These are phyloP conservation scores for Podaxis sp. DNA, from an alignment of 768 basidiomycete genomes.

Conservation along the genomic window DNA sequence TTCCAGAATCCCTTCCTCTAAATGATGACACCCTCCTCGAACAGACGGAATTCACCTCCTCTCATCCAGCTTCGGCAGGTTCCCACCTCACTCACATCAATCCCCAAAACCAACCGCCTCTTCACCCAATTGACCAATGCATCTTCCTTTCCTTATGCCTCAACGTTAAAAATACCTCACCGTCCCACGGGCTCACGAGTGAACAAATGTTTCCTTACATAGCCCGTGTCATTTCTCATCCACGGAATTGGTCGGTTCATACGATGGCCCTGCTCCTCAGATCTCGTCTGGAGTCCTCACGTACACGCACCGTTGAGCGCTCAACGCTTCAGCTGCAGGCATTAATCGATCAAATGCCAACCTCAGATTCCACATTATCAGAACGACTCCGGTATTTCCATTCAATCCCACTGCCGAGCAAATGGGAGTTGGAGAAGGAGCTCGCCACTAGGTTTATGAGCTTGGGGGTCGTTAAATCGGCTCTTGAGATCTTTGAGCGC, in stretches of 20 bases:
- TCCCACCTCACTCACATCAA: constrained; percentile 67
- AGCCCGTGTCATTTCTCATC: constrained; percentile 82
- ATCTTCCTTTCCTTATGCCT: constrained; percentile 89
- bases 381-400: constrained; percentile 83
- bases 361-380: constrained; percentile 64
- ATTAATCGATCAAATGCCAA: constrained; percentile 95
- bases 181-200: constrained; percentile 82
- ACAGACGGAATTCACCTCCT: constrained; percentile 86
- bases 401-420: constrained; percentile 76
- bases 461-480: constrained; percentile 85
- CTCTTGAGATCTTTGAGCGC: constrained; percentile 89
- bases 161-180: constrained; percentile 85
- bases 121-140: constrained; percentile 92
- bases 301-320: constrained; percentile 91
- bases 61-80: constrained; percentile 41
- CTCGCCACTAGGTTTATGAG: constrained; percentile 79
- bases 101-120: constrained; percentile 76
- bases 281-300: constrained; percentile 81
- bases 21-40: constrained; percentile 98
- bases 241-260: constrained; percentile 93
- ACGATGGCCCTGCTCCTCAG: constrained; percentile 95
- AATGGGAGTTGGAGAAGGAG: constrained; percentile 93
- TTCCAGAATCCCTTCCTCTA: constrained; percentile 79
- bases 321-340: constrained; percentile 92
- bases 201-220: constrained; percentile 95